Evolutionary conservation across 495 filamentous ascomycete species (phyloP).

Genomic region (Filosporella fistucella): DNA sequence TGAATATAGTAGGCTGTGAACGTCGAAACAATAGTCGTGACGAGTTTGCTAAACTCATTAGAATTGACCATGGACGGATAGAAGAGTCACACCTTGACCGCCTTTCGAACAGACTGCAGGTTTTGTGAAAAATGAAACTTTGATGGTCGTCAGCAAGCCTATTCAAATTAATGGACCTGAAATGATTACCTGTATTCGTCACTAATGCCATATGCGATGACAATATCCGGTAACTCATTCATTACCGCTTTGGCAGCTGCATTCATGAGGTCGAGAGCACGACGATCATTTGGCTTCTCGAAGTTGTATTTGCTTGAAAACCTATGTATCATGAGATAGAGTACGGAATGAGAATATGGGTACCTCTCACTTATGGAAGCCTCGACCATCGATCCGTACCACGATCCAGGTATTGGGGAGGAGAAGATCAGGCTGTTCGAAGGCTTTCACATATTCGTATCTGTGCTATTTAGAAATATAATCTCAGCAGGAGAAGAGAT

Average conservation of each 20-base stretch:
- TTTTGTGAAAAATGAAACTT: constrained; percentile 86
- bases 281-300: constrained; percentile 84
- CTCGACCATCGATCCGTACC: constrained; percentile 85
- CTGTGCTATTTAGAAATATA: constrained; percentile 27
- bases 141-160: not conserved
- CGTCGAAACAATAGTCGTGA: constrained; percentile 83
- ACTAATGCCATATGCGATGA: constrained; percentile 85
- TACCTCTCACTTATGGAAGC: constrained; percentile 79
- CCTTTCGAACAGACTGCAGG: constrained; percentile 77
- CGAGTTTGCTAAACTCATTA: constrained; percentile 62
- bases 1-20: constrained; percentile 91
- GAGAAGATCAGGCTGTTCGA: constrained; percentile 75
- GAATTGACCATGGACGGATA: not conserved
- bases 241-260: constrained; percentile 78
- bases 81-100: constrained; percentile 62
- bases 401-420: constrained; percentile 93
- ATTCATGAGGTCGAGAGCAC: constrained; percentile 92
- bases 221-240: constrained; percentile 78
- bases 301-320: constrained; percentile 80
- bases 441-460: constrained; percentile 88
- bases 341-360: not conserved
- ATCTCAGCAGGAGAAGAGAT: no score
- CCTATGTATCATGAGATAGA: constrained; percentile 32
- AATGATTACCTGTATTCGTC: constrained; percentile 82
- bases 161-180: not conserved